Evolutionary conservation across 257 asterid species (phyloP), one percentile per base, ranked within the genome.

Genomic region (Solanum piurae): DNA sequence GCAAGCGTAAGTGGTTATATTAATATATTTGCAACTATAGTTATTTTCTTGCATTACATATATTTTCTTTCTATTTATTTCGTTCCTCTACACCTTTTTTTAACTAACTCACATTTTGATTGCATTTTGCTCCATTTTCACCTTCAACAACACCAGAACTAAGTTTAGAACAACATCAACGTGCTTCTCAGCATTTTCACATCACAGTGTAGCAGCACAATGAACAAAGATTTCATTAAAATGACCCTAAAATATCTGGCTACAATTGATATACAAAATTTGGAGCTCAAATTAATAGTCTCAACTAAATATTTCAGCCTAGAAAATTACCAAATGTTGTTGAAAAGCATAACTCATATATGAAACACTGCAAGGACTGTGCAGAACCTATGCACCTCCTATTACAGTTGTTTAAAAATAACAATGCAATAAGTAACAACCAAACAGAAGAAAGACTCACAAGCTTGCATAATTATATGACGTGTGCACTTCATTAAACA

Each of bases 401-500:
- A 49, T 9, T 31, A 82, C 66, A 29, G 27, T 1, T 1, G 6
- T 80, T 80, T 52, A 29, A 80, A 31, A 80, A 87, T 40, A 82
- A 23, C 38, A 44, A 7, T 6, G 66, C 3, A 4, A 27, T 75
- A 85, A 25, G 88, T 86, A 90, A 79, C 85, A 27, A 42, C 9
- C 89, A 82, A 87, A 77, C 74, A 88, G 49, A 75, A 72, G 92
- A 58, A 52, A 72, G 36, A 92, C 98, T 92, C 89, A 97, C 99
- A 91, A 52, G 99, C 95, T 85, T 92, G 96, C 90, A 91, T 90
- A 85, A 97, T 91, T 75, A 97, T 92, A 90, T 93, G 98, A 84
- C 97, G 89, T 1, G 96, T 93, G 95, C 99, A 97, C 93, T 97
- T 97, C 94, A 97, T 88, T 89, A 97, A 89, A 90, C 99, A 95